Evolutionary conservation across 306 rosid species (phyloP), one percentile per base, ranked within the genome.

Genomic region (Morella rubra): DNA sequence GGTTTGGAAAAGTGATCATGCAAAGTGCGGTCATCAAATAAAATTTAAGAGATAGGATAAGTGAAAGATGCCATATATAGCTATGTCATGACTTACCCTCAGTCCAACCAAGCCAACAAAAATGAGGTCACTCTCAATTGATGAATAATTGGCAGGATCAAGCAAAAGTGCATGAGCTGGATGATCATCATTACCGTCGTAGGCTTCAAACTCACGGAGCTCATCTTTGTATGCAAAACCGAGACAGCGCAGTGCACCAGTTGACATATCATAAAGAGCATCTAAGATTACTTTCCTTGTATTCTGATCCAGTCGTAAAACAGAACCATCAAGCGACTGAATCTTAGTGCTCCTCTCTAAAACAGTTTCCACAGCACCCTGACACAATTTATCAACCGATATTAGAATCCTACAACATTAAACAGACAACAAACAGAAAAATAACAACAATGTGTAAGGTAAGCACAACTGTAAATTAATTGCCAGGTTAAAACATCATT

Each of bases 161-260:
- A 92, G 98, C 81, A 92, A 80, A 77, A 86, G 97, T 87, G 84
- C 84, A 80, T 92, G 98, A 83, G 96, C 95, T 52, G 95, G 95
- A 84, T 94, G 97, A 40, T 92, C 97, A 37, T 92, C 98, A 69
- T 81, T 88, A 15, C 97, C 96, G 12, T 71, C 65, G 66, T 94
- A 94, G 70, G 70, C 69, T 74, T 71, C 80, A 64, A 94, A 92
- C 69, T 44, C 77, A 54, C 77, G 72, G 55, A 83, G 89, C 40
- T 89, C 95, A 44, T 89, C 96, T 83, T 92, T 92, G 91, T 86
- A 94, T 56, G 98, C 98, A 82, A 95, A 95, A 80, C 97, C 97
- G 85, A 95, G 85, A 84, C 97, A 92, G 42, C 97, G 92, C 69
- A 95, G 82, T 65, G 98, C 93, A 76, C 92, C 71, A 50, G 90